Base-by-base conservation (phyloP, 495 filamentous ascomycete species). In the Penicillium malachiteum region DNA sequence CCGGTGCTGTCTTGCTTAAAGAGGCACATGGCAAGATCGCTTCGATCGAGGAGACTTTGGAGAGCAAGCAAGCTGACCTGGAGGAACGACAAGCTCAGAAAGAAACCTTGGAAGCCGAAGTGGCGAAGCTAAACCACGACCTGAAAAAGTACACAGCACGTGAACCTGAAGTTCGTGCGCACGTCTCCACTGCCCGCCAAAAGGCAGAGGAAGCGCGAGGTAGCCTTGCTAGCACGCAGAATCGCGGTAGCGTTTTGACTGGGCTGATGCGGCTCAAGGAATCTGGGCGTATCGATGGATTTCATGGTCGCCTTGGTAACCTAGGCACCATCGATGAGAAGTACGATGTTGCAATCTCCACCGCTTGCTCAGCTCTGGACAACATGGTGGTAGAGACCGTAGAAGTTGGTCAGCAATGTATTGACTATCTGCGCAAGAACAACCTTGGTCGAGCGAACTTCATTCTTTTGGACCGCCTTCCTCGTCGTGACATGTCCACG, bases 381-480 rank as follows among this genome's bases (percentile, higher is more conserved):
- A 96, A 97, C 59, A 88, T 98, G 64, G 92, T 98, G 10, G 94
- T 96, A 7, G 94, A 97, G 57, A 90, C 90, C 0, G 91, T 97
- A 7, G 92, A 97, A 63, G 88, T 89, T 44, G 95, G 92, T 48
- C 93, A 97, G 69, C 92, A 97, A 63, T 97, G 95, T 68, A 96
- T 98, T 63, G 93, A 97, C 60, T 93, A 97, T 66, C 81, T 98
- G 14, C 85, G 94, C 21, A 97, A 97, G 77, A 97, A 95, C 59
- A 96, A 96, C 63, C 86, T 97, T 21, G 94, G 94, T n/a, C 83
- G 95, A 66, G 94, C 92, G 31, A 96, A 96, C 73, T 96, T 98
- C 67, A 97, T 97, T 64, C 89, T 93, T 56, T 83, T 98, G 3
- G 89, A 97, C 66, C 90, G 92, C 57, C 79, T 97, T 18, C 80